Conservation (phyloP, 2,329 filamentous ascomycete species). For the Bertia moriformis region DNA sequence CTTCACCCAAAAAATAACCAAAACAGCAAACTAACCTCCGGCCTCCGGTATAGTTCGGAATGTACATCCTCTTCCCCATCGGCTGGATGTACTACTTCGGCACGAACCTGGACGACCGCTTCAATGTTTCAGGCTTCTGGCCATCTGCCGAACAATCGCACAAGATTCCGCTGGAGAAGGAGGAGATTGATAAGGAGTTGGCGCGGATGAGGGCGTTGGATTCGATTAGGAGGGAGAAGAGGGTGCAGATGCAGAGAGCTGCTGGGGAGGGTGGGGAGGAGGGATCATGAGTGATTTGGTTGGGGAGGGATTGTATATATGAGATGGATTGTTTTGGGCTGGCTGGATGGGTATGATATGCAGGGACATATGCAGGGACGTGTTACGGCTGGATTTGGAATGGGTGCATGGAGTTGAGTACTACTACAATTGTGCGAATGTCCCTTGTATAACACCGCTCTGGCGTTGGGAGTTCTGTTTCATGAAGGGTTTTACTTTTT, state of each 20-base stretch:
- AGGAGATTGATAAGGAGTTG: slow-evolving; percentile 73
- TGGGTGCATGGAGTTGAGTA: too few species aligned
- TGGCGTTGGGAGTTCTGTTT: too few species aligned
- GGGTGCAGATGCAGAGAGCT: background rate
- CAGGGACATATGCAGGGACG: too few species aligned
- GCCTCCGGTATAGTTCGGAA: slow-evolving; percentile 67
- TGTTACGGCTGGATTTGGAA: too few species aligned
- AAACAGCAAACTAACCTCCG: background rate
- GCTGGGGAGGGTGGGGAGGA: background rate
- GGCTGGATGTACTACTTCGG: slow-evolving; percentile 99
- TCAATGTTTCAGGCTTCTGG: slow-evolving; percentile 86
- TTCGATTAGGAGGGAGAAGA: background rate
- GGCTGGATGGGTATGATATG: too few species aligned
- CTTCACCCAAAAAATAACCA: background rate
- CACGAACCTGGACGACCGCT: slow-evolving; percentile 87
- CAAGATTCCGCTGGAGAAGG: slow-evolving; percentile 59
- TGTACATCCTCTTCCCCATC: slow-evolving; percentile 98
- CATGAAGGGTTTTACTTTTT: too few species aligned
- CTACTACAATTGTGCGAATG: too few species aligned
- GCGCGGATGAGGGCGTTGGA: slow-evolving; percentile 43
- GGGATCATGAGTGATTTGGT: too few species aligned
- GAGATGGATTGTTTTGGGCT: too few species aligned
- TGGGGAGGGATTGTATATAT: too few species aligned
- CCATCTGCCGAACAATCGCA: slow-evolving; percentile 67
- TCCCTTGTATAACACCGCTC: too few species aligned